phyloP scores from a whole-genome alignment of 148 eudicot species.

The Beta vulgaris region DNA sequence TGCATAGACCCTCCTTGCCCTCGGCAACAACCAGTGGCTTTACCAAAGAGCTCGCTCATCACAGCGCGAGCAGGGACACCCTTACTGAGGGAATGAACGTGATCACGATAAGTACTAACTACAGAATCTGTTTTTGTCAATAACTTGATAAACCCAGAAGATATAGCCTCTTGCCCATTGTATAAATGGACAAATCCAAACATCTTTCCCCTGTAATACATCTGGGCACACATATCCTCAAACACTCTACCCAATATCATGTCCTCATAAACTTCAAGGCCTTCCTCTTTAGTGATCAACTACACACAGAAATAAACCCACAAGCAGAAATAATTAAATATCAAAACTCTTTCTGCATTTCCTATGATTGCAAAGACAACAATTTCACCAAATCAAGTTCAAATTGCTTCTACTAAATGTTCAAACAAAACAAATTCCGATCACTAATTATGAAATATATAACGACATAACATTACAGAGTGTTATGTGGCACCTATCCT shows the following conservation, averaged over 20 bases:
- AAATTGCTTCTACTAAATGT: not conserved
- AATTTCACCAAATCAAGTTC: not conserved
- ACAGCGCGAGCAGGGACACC: constrained; percentile 82
- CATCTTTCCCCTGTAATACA: constrained; percentile 97
- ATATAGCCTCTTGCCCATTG: constrained; percentile 96
- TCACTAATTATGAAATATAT: not conserved
- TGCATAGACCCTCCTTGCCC: constrained; percentile 99
- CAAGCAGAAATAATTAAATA: constrained; percentile 2
- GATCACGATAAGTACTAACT: constrained; percentile 87
- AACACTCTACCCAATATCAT: constrained; percentile 76
- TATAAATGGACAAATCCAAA: constrained; percentile 92
- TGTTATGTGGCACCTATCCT: too few relatives aligned
- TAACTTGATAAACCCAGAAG: constrained; percentile 89
- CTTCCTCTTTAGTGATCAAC: constrained; percentile 91
- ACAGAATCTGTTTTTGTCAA: constrained; percentile 69
- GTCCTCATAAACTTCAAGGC: constrained; percentile 80
- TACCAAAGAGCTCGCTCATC: constrained; percentile 97
- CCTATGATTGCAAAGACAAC: too few relatives aligned
- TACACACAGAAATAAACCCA: constrained; percentile 29
- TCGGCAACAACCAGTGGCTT: constrained; percentile 85
- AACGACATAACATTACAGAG: too few relatives aligned
- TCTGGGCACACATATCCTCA: constrained; percentile 98
- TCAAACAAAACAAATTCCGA: not conserved
- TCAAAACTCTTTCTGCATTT: not conserved
- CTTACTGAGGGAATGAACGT: constrained; percentile 84